Conservation (phyloP, 805 yeast genomes). For the Torulaspora gathmanii region DNA sequence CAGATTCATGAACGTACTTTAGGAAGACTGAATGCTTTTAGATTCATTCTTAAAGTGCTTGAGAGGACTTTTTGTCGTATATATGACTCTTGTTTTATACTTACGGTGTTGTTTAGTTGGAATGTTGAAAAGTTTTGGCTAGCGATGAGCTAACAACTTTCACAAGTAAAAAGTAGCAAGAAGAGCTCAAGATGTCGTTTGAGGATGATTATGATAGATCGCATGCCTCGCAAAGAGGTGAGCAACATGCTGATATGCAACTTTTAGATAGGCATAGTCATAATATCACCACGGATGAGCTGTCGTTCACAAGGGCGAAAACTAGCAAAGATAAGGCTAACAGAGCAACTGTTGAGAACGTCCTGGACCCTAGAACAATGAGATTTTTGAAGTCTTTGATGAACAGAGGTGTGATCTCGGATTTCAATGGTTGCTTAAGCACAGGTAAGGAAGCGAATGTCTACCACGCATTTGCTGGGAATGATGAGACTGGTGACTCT, state of each 20-base stretch:
- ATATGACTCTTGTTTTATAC: neutral
- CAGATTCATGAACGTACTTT: constrained; percentile 16
- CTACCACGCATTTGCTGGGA: constrained; percentile 63
- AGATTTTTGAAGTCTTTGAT: constrained; percentile 74
- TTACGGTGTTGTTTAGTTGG: neutral
- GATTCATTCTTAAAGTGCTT: neutral
- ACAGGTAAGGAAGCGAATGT: constrained; percentile 99
- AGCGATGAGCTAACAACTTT: constrained; percentile 2
- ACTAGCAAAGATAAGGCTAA: constrained; percentile 78
- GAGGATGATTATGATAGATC: constrained; percentile 24
- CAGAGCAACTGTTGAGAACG: constrained; percentile 96
- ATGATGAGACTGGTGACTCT: constrained; percentile 17
- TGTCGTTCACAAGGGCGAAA: constrained; percentile 51
- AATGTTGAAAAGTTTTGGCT: constrained; percentile 1
- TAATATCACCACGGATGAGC: constrained; percentile 59
- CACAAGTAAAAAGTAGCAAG: neutral
- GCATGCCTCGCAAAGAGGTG: constrained; percentile 8
- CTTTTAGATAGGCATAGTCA: constrained; percentile 60
- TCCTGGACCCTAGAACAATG: constrained; percentile 89
- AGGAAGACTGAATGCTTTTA: constrained; percentile 13
- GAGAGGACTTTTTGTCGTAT: neutral
- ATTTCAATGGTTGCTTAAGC: constrained; percentile 87
- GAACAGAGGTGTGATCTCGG: constrained; percentile 75
- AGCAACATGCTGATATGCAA: constrained; percentile 41
- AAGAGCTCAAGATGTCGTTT: constrained; percentile 15